phyloP scores from a whole-genome alignment of 805 yeast species.

The Yamadazyma takamatsuzukensis region DNA sequence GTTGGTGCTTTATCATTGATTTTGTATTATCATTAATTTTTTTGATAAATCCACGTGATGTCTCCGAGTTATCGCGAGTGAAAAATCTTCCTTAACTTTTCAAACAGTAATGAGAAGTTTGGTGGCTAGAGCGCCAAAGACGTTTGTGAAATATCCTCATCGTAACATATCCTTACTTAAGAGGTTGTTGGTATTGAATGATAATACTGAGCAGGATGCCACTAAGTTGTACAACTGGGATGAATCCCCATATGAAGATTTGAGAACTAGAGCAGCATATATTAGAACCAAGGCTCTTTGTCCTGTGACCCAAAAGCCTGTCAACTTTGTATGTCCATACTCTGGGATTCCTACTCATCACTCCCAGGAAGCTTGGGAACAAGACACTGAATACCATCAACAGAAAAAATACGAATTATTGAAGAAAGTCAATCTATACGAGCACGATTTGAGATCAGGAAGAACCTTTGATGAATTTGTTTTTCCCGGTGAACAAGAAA shows the following conservation, averaged over 20 bases:
- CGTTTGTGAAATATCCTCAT: no score
- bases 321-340: conserved; percentile 83
- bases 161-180: conserved; percentile 36
- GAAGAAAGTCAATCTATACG: conserved; percentile 86
- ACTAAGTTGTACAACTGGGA: conserved; percentile 66
- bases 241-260: conserved; percentile 81
- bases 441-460: conserved; percentile 92
- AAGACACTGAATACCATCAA: conserved; percentile 69
- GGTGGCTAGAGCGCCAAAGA: no score
- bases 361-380: conserved; percentile 82
- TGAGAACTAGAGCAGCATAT: conserved; percentile 87
- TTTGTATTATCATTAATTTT: no score
- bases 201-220: conserved; percentile 20
- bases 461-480: conserved; percentile 94
- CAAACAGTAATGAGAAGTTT: no score
- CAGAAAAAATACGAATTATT: conserved; percentile 65
- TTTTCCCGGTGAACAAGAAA: conserved; percentile 77
- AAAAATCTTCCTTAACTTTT: no score
- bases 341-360: conserved; percentile 98
- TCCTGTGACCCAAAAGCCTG: conserved; percentile 80
- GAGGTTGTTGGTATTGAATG: conserved; percentile 35
- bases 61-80: no score
- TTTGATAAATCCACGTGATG: no score
- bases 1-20: no score
- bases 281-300: conserved; percentile 85